These are phyloP conservation scores for Clonostachys rosea DNA, from an alignment of 2,329 filamentous ascomycete species.

Conservation along the genomic window DNA sequence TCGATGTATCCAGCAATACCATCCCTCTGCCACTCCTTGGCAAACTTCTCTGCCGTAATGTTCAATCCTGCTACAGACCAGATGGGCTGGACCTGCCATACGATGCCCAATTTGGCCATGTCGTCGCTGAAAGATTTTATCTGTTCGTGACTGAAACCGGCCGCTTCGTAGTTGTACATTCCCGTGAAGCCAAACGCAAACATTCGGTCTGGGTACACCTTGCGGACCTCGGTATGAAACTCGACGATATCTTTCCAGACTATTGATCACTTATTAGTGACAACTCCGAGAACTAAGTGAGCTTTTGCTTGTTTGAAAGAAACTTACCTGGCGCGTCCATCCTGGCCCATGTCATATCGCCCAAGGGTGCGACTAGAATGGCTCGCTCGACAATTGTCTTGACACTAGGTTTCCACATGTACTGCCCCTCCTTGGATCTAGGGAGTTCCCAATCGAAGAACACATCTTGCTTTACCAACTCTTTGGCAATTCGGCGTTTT, in stretches of 20 bases:
- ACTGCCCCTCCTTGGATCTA: constrained; percentile 23
- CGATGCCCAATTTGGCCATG: constrained; percentile 26
- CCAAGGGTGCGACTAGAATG: constrained; percentile 24
- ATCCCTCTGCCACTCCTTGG: constrained; percentile 21
- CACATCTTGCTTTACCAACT: constrained; percentile 13
- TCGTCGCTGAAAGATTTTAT: constrained; percentile 21
- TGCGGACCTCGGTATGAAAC: constrained; percentile 25
- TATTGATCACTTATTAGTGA: background rate
- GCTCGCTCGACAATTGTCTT: constrained; percentile 23
- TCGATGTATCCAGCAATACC: constrained; percentile 26
- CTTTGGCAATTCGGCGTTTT: constrained; percentile 10
- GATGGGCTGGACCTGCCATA: constrained; percentile 35
- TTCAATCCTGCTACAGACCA: constrained; percentile 27
- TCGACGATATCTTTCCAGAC: constrained; percentile 26
- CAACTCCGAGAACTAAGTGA: no score
- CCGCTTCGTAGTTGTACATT: constrained; percentile 24
- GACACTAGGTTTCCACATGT: constrained; percentile 21
- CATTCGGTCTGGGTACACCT: constrained; percentile 23
- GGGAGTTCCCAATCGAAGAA: constrained; percentile 28
- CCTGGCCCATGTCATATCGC: constrained; percentile 28
- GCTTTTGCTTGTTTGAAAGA: no score
- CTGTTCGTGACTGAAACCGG: constrained; percentile 22
- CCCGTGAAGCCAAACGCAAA: constrained; percentile 32
- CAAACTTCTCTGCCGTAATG: constrained; percentile 22
- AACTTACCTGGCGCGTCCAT: constrained; percentile 18